Percentiles rank a stretch among this genome's conserved stretches.
phyloP scores from a whole-genome alignment of 306 rosid species.

The Vigna trinervia region DNA sequence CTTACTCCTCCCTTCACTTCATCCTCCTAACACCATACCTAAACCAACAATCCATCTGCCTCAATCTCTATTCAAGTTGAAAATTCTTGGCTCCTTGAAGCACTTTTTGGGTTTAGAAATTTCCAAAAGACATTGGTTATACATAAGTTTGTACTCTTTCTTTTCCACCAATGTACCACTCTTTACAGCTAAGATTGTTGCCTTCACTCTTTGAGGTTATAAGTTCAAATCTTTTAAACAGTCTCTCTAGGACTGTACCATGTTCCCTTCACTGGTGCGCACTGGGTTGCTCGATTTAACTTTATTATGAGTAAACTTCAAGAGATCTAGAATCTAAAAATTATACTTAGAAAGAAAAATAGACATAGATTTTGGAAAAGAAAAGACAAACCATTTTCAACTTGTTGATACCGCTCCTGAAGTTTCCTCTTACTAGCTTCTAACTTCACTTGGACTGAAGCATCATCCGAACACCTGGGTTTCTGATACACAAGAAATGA shows the following conservation, averaged over 20 bases:
- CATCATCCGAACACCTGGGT: constrained; percentile 60
- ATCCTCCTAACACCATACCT: no score
- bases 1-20: no score
- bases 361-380: not conserved
- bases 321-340: not conserved
- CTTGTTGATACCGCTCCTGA: constrained; percentile 90
- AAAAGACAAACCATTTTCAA: constrained; percentile 65
- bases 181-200: not conserved
- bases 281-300: not conserved
- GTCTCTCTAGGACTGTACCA: not conserved
- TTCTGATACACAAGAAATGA: constrained; percentile 46
- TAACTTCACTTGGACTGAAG: constrained; percentile 52
- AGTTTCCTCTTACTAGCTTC: constrained; percentile 87
- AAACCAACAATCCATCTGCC: no score
- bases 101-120: not conserved
- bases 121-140: not conserved
- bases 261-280: not conserved
- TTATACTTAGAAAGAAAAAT: not conserved
- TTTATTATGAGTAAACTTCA: not conserved
- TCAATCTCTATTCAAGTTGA: not conserved
- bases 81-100: not conserved
- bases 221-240: not conserved
- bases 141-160: no score
- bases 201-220: not conserved
- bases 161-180: no score